Base-by-base conservation (phyloP, 2,329 filamentous ascomycete genomes). In the Alternaria arborescens region DNA sequence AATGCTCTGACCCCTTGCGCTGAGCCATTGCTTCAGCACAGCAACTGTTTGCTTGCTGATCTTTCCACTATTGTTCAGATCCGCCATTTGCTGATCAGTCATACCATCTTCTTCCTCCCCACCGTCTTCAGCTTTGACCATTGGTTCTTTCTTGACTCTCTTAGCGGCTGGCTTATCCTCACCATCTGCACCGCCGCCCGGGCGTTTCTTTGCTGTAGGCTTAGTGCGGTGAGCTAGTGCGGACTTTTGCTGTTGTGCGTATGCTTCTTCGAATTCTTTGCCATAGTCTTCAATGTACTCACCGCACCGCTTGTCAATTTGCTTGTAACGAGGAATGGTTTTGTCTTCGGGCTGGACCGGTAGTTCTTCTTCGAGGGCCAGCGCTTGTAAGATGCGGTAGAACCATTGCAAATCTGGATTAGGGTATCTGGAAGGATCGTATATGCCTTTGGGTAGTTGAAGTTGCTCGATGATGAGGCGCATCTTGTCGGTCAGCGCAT, bases 331-430 rank as follows among this genome's bases (percentile, higher is more conserved):
- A 1, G 95, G 95, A 14, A 92, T 76, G 0, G 95, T 98, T 66
- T 91, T 89, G 74, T 99, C 95, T 51, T 89, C 86, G 2, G 86
- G 83, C 46, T 85, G 80, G 20, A 91, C 89, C 0, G 94, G 94
- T 1, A 97, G 81, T 67, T 97, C 94, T 75, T 99, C 95, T 36
- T 97, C 94, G 1, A 99, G 84, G 0, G 95, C 95, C 58, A 97
- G 85, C 7, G 92, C 91, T 79, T 99, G 95, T 0, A 99, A 82
- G 46, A 99, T 97, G 63, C 88, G 90, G 82, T 98, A 99, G 81
- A 98, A 95, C 94, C 94, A 99, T 80, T 99, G 95, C 24, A 99
- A 83, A 8, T 91, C 87, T 74, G 94, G 93, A 64, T 99, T 99
- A 0, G 95, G 92, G 72, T 97, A 98, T 72, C 91, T 95, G 1